These are phyloP conservation scores for Microbotryomycetes sp. DNA, from an alignment of 1,284 basidiomycete genomes.

Conservation along the genomic window DNA sequence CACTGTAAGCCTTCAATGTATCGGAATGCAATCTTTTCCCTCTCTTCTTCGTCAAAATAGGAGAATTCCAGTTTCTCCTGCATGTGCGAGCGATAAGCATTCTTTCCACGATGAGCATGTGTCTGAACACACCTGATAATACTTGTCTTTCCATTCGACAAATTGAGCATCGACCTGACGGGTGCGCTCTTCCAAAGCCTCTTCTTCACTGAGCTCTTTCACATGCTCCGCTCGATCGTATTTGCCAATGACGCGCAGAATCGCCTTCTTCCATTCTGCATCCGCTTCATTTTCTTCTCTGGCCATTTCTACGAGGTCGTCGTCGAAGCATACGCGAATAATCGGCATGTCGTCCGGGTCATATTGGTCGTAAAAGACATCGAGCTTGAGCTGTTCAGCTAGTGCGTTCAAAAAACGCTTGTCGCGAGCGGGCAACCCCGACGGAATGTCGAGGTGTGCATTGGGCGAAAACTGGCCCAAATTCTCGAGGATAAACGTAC, in stretches of 20 bases:
- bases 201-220: constrained; percentile 55
- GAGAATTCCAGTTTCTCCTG: constrained; percentile 70
- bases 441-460: constrained; percentile 60
- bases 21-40: constrained; percentile 62
- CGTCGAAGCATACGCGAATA: constrained; percentile 48
- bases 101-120: neutral
- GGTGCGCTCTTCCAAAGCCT: constrained; percentile 70
- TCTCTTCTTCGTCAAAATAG: constrained; percentile 56
- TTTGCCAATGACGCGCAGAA: constrained; percentile 75
- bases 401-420: constrained; percentile 66
- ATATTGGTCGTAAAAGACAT: constrained; percentile 79
- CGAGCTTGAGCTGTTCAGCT: constrained; percentile 65
- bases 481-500: constrained; percentile 53
- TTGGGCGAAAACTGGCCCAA: constrained; percentile 13
- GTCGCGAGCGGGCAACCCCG: constrained; percentile 68
- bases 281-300: constrained; percentile 42
- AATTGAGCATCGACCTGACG: constrained; percentile 70
- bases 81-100: neutral
- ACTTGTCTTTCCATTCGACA: constrained; percentile 81
- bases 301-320: constrained; percentile 36
- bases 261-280: constrained; percentile 58
- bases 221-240: constrained; percentile 76
- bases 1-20: constrained; percentile 96
- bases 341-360: constrained; percentile 64
- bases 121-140: constrained; percentile 62